Conservation (phyloP, 495 filamentous ascomycete genomes). For the Aspergillus egyptiacus region DNA sequence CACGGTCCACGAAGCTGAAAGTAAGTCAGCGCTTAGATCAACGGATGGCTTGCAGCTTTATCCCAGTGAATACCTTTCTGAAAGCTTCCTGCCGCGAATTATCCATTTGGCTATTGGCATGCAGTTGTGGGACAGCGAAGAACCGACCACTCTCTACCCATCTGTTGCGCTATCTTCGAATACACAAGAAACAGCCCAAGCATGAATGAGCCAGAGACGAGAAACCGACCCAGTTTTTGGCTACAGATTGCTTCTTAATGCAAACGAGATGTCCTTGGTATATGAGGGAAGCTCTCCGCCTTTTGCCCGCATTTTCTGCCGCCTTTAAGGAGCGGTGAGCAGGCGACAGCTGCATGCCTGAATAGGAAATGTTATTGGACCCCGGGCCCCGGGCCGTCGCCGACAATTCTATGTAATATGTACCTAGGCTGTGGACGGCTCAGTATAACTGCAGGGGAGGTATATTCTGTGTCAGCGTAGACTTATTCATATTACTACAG, state of each 20-base stretch:
- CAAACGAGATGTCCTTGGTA: neutral
- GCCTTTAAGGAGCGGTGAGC: slow-evolving; percentile 19
- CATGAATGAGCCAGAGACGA: neutral
- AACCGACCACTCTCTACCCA: neutral
- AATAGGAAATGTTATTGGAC: neutral
- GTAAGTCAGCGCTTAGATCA: slow-evolving; percentile 2
- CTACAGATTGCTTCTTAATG: neutral
- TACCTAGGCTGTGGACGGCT: neutral
- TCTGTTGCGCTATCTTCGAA: neutral
- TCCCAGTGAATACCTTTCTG: slow-evolving; percentile 26
- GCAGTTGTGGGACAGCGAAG: neutral
- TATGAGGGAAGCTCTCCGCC: slow-evolving; percentile 10
- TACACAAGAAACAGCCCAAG: neutral
- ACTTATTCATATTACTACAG: neutral
- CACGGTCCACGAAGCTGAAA: slow-evolving; percentile 67
- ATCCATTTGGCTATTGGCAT: slow-evolving; percentile 27
- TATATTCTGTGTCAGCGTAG: neutral
- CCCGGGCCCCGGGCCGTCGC: no score
- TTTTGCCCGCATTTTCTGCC: slow-evolving; percentile 24
- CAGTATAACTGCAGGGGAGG: no score
- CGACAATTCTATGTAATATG: neutral
- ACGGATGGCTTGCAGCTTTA: slow-evolving; percentile 7
- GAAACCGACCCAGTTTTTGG: neutral
- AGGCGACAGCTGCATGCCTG: neutral
- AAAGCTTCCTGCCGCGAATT: slow-evolving; percentile 37